Conservation (phyloP, 352 stramenopile species). For the Phytophthora cryptogea region DNA sequence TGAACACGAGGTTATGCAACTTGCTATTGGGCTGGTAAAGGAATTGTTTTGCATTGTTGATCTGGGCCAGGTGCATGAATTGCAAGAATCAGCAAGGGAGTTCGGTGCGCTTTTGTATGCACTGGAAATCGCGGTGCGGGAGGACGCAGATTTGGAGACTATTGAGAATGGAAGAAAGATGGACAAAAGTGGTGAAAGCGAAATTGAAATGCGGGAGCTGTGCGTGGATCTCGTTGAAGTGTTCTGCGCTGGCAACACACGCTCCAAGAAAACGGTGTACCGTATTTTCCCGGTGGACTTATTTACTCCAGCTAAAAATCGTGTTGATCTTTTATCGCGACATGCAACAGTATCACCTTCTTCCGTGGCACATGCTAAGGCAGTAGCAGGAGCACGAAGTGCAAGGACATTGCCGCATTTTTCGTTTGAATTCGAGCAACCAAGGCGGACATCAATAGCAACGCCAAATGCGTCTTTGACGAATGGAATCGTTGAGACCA, state of each 20-base stretch:
- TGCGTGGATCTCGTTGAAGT: slow-evolving; percentile 77
- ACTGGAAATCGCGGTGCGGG: slow-evolving; percentile 49
- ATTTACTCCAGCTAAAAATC: slow-evolving; percentile 69
- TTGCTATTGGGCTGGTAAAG: slow-evolving; percentile 70
- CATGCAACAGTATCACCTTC: slow-evolving; percentile 54
- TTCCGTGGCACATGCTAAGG: slow-evolving; percentile 30
- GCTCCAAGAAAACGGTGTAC: slow-evolving; percentile 78
- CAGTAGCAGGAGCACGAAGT: slow-evolving; percentile 28
- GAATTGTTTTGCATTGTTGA: slow-evolving; percentile 79
- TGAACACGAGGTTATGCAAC: slow-evolving; percentile 49
- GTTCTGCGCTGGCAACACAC: slow-evolving; percentile 81
- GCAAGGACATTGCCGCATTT: slow-evolving; percentile 64
- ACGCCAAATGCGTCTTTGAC: slow-evolving; percentile 22
- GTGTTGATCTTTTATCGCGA: slow-evolving; percentile 56
- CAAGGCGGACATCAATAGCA: slow-evolving; percentile 28
- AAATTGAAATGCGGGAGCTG: slow-evolving; percentile 45
- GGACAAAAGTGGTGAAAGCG: slow-evolving; percentile 9
- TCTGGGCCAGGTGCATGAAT: slow-evolving; percentile 72
- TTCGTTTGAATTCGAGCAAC: slow-evolving; percentile 66
- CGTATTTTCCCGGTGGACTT: slow-evolving; percentile 82
- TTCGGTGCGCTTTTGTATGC: slow-evolving; percentile 79
- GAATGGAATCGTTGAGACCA: slow-evolving; percentile 45
- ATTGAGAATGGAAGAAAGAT: slow-evolving; percentile 17
- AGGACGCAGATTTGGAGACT: slow-evolving; percentile 24
- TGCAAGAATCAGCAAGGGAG: slow-evolving; percentile 80